A percentile compares a stretch with the other conserved stretches of the same genome.
Evolutionary conservation across 176 grass and related monocot species (phyloP).

Genomic region (Phoenix roebelenii): DNA sequence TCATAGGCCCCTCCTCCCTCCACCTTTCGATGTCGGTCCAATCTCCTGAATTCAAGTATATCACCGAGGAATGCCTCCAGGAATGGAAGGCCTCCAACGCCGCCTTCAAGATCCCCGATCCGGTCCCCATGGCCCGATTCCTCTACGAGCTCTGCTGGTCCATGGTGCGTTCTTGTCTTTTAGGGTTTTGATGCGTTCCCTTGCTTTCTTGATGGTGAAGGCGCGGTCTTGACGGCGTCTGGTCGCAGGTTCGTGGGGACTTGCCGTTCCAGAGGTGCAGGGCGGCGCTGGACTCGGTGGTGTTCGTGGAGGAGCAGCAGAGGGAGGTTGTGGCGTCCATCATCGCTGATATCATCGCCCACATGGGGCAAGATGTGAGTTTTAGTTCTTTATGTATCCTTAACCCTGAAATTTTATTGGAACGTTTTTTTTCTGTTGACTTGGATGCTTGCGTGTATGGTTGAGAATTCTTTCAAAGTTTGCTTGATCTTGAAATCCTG

Average conservation of each 20-base stretch:
- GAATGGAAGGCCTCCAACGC: slow-evolving; percentile 74
- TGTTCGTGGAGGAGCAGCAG: slow-evolving; percentile 52
- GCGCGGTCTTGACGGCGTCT: not conserved
- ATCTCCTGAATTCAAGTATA: slow-evolving; percentile 54
- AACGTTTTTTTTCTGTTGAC: not conserved
- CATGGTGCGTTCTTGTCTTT: slow-evolving; percentile 30
- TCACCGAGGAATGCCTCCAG: slow-evolving; percentile 74
- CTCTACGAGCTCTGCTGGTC: slow-evolving; percentile 98
- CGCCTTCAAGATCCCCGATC: slow-evolving; percentile 54
- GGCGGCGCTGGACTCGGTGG: slow-evolving; percentile 70
- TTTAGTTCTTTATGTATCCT: not conserved
- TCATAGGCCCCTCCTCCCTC: not conserved
- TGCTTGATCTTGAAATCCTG: no score
- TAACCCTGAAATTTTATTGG: not conserved
- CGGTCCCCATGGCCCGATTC: slow-evolving; percentile 81
- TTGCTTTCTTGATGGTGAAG: slow-evolving; percentile 1
- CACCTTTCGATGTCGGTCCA: slow-evolving; percentile 23
- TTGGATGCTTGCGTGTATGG: no score
- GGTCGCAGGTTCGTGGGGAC: slow-evolving; percentile 56
- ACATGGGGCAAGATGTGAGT: slow-evolving; percentile 95
- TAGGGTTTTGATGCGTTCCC: slow-evolving; percentile 1
- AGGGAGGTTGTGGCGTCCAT: slow-evolving; percentile 58
- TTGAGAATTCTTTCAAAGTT: no score
- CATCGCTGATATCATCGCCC: slow-evolving; percentile 79
- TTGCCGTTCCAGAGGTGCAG: slow-evolving; percentile 73